Percentiles rank a stretch among this genome's conserved stretches.
Conservation (phyloP, 1,284 basidiomycete species). For the Sphaerobolus stellatus region DNA sequence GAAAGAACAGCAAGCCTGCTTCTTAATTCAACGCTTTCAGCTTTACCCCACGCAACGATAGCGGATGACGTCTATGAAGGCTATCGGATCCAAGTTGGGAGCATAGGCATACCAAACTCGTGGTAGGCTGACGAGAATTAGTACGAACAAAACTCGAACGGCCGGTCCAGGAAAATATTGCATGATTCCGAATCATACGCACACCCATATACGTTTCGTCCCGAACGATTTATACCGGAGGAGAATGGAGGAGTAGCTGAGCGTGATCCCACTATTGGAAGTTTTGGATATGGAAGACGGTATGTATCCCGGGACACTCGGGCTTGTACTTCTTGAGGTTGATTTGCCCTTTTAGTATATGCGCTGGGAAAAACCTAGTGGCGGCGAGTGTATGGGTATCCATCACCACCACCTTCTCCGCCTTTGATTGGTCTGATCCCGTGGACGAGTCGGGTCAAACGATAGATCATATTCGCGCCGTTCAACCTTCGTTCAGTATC, state of each 20-base stretch:
- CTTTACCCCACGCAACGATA: not conserved
- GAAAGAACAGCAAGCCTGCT: too few species aligned
- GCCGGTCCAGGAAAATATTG: not conserved
- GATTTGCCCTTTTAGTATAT: constrained; percentile 33
- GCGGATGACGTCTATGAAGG: not conserved
- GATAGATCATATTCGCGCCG: constrained; percentile 26
- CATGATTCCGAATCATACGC: not conserved
- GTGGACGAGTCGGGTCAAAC: constrained; percentile 40
- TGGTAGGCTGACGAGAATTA: too few species aligned
- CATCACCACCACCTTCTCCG: constrained; percentile 44
- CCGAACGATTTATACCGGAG: constrained; percentile 3
- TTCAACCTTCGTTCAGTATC: too few species aligned
- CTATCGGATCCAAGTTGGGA: not conserved
- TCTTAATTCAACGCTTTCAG: not conserved
- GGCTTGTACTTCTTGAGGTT: not conserved
- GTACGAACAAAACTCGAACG: too few species aligned
- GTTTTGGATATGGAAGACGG: constrained; percentile 5
- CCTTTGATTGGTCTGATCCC: constrained; percentile 42
- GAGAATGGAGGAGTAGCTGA: constrained; percentile 3
- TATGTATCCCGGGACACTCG: not conserved
- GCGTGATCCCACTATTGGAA: not conserved
- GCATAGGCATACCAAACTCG: not conserved
- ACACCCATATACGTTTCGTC: too few species aligned
- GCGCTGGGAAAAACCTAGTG: constrained; percentile 48
- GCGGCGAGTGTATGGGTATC: constrained; percentile 50